Base-by-base conservation (phyloP, 2,329 filamentous ascomycete genomes). In the Calonectria leucothoes region DNA sequence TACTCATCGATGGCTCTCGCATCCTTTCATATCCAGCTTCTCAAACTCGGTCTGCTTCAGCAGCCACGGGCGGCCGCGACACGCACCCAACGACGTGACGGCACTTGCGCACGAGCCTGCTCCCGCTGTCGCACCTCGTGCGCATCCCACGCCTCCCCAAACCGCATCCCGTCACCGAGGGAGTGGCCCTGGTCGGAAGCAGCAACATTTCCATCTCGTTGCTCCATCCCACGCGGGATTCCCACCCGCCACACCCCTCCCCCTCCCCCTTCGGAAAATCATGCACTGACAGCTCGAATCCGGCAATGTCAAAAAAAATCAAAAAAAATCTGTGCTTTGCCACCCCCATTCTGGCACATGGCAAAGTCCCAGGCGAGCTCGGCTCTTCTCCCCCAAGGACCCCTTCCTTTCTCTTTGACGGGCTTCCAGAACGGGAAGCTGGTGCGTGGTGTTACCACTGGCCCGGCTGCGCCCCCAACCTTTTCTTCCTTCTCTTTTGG, bases 71-170 rank as follows among this genome's bases (percentile, higher is more conserved):
- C 20, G 17, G 42, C 20, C 20, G 39, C 39, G 27, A 23, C 52
- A 45, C 37, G 33, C 35, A 29, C 45, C 51, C 31, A 64, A 48
- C 69, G 29, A 48, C 57, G 25, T 66, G 23, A 20, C 25, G 17
- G 33, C 25, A 39, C 31, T 39, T 45, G 42, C 64, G 23, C 69
- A 63, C 64, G 69, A 65, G 42, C 23, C 29, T 25, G 59, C 45
- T 33, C 42, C 25, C 42, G 52, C 65, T 77, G 72, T 65, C 59
- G 35, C 52, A 51, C 57, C 67, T 25, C 74, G 66, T 66, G 35
- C 66, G 70, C 78, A 75, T 74, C 70, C 63, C 66, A 70, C 69
- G 66, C 61, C 59, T n/a, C n/a, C 61, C 61, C 66, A 70, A 57
- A 33, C 66, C 39, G 25, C 35, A 72, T 70, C 71, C 52, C 71